Percentiles rank a stretch among this genome's conserved stretches.
Evolutionary conservation across 2,329 filamentous ascomycete genomes (phyloP).

Genomic region (Xylogone sp.): DNA sequence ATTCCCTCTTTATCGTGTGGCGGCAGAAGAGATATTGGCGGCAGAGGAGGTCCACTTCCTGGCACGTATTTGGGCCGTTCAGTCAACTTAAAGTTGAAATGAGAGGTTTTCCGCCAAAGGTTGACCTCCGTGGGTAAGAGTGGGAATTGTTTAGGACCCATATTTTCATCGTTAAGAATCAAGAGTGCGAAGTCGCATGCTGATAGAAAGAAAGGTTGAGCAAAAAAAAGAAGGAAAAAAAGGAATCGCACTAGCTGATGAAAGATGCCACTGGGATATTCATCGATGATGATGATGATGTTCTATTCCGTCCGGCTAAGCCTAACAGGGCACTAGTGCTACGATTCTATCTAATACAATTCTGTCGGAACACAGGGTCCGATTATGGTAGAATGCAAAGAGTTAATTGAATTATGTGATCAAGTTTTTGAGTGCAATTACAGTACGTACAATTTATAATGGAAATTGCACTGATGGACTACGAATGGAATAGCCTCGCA

Average conservation of each 20-base stretch:
- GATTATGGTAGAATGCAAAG: too few species aligned
- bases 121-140: background rate
- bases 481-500: too few species aligned
- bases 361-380: too few species aligned
- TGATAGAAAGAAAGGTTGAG: too few species aligned
- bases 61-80: slow-evolving; percentile 36
- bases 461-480: too few species aligned
- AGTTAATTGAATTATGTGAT: too few species aligned
- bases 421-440: too few species aligned
- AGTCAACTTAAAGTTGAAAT: slow-evolving; percentile 24
- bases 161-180: background rate
- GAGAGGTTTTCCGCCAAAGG: background rate
- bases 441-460: too few species aligned
- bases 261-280: background rate
- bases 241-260: background rate
- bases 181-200: background rate
- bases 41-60: slow-evolving; percentile 44
- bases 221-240: background rate
- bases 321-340: too few species aligned
- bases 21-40: slow-evolving; percentile 44
- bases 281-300: too few species aligned
- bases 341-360: too few species aligned
- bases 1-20: slow-evolving; percentile 46
- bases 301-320: too few species aligned
- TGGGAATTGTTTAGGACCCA: background rate